These are phyloP conservation scores for Porpolomopsis calyptriformis DNA, from an alignment of 768 basidiomycete species.

Conservation along the genomic window DNA sequence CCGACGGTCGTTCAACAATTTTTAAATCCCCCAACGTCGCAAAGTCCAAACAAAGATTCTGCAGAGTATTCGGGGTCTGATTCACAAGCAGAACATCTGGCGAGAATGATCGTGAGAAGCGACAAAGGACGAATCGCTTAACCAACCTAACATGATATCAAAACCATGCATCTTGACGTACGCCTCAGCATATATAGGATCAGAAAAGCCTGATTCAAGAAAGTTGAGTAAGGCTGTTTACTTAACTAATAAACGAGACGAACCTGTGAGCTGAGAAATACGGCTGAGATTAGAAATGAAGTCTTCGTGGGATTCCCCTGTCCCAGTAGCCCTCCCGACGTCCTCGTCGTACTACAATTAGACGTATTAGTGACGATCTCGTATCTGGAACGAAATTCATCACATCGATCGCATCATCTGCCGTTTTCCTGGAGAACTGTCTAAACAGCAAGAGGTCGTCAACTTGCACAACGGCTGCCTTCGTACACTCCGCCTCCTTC, in stretches of 20 bases:
- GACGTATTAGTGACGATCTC: slow-evolving; percentile 1
- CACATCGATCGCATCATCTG: slow-evolving; percentile 69
- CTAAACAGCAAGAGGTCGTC: slow-evolving; percentile 89
- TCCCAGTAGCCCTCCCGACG: slow-evolving; percentile 79
- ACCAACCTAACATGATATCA: slow-evolving; percentile 81
- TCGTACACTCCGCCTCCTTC: slow-evolving; percentile 69
- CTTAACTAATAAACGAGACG: slow-evolving; percentile 10
- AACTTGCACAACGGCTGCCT: slow-evolving; percentile 68
- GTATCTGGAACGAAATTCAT: slow-evolving; percentile 11
- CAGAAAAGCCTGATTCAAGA: slow-evolving; percentile 69
- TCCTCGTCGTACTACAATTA: slow-evolving; percentile 71
- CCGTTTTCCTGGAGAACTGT: slow-evolving; percentile 89
- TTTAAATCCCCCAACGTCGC: slow-evolving; percentile 96
- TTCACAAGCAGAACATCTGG: slow-evolving; percentile 93
- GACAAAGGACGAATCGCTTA: not conserved
- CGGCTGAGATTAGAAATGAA: slow-evolving; percentile 89
- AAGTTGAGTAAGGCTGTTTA: not conserved
- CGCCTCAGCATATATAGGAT: slow-evolving; percentile 96
- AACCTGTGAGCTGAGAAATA: slow-evolving; percentile 88
- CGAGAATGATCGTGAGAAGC: not conserved
- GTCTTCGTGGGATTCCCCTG: slow-evolving; percentile 76
- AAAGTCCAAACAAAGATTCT: slow-evolving; percentile 95
- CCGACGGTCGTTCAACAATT: slow-evolving; percentile 89
- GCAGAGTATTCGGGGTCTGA: slow-evolving; percentile 86
- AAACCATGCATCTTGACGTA: slow-evolving; percentile 97